phyloP scores from a whole-genome alignment of 371 early-diverging fungal genomes.

The Nematocida sp. region DNA sequence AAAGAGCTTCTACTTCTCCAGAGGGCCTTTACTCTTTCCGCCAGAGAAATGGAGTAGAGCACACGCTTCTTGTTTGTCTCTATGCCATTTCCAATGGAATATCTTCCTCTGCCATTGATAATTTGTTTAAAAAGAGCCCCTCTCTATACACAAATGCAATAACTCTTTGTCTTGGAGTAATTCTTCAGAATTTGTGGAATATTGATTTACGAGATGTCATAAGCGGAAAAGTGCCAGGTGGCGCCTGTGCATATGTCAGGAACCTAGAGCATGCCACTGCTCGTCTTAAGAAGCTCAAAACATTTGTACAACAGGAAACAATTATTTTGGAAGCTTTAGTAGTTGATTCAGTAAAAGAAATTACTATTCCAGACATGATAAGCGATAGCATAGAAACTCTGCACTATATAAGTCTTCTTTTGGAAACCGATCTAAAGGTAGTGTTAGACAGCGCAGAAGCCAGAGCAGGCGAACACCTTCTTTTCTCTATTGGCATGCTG shows the following conservation, averaged over 20 bases:
- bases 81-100: conserved; percentile 25
- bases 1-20: conserved; percentile 42
- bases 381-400: conserved; percentile 17
- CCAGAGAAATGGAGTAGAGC: conserved; percentile 41
- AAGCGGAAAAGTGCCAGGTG: background rate
- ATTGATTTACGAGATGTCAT: conserved; percentile 7
- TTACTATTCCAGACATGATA: conserved; percentile 25
- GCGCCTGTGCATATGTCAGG: conserved; percentile 7
- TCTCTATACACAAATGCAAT: conserved; percentile 5
- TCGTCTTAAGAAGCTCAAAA: conserved; percentile 20
- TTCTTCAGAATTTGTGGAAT: conserved; percentile 23
- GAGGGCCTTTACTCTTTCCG: conserved; percentile 36
- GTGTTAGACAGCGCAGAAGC: conserved; percentile 9
- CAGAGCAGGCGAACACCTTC: background rate
- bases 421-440: conserved; percentile 26
- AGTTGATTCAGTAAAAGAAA: background rate
- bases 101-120: conserved; percentile 30
- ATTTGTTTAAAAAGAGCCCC: conserved; percentile 28
- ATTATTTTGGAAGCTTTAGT: background rate
- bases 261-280: conserved; percentile 7
- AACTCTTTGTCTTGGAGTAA: conserved; percentile 1
- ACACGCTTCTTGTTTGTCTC: conserved; percentile 10
- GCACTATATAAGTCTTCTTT: conserved; percentile 20
- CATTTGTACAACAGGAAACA: conserved; percentile 11
- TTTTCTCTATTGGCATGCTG: background rate